These are phyloP conservation scores for Plasmodium fragile DNA, from an alignment of 169 alveolate species.

Conservation along the genomic window DNA sequence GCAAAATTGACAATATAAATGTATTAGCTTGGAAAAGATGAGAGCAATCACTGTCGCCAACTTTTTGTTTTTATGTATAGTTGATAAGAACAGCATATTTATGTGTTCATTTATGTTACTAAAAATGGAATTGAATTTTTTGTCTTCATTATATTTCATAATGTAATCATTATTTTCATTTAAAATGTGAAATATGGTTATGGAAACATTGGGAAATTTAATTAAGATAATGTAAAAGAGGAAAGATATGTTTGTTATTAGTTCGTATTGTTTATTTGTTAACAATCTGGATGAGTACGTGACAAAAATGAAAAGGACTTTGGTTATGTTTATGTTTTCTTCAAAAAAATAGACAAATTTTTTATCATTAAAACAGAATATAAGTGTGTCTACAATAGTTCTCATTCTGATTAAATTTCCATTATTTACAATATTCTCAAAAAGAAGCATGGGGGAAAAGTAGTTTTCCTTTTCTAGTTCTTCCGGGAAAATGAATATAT, in stretches of 20 bases:
- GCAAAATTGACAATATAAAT: slow-evolving; percentile 70
- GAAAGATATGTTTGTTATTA: slow-evolving; percentile 71
- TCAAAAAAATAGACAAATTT: slow-evolving; percentile 80
- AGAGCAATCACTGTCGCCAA: slow-evolving; percentile 72
- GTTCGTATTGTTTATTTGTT: slow-evolving; percentile 79
- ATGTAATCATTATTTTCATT: slow-evolving; percentile 78
- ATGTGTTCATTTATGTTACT: slow-evolving; percentile 73
- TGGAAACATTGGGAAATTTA: slow-evolving; percentile 76
- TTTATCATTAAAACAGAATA: slow-evolving; percentile 80
- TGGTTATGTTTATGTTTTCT: slow-evolving; percentile 81
- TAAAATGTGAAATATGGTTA: slow-evolving; percentile 76
- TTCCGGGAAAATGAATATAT: slow-evolving; percentile 77
- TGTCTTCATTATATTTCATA: slow-evolving; percentile 76
- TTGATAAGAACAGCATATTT: slow-evolving; percentile 76
- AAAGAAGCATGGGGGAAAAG: slow-evolving; percentile 80
- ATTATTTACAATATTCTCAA: slow-evolving; percentile 80
- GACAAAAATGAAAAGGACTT: slow-evolving; percentile 81
- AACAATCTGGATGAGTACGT: slow-evolving; percentile 82
- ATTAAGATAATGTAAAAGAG: slow-evolving; percentile 75
- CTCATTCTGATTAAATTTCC: slow-evolving; percentile 78
- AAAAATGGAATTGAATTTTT: slow-evolving; percentile 76
- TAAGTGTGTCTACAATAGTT: slow-evolving; percentile 80
- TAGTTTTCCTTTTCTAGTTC: slow-evolving; percentile 79
- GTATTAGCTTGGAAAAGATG: slow-evolving; percentile 73
- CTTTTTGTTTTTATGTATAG: slow-evolving; percentile 76